Percentiles rank a stretch among this genome's conserved stretches.
phyloP scores from a whole-genome alignment of 2,329 filamentous ascomycete species.

The Daldinia eschscholtzii region DNA sequence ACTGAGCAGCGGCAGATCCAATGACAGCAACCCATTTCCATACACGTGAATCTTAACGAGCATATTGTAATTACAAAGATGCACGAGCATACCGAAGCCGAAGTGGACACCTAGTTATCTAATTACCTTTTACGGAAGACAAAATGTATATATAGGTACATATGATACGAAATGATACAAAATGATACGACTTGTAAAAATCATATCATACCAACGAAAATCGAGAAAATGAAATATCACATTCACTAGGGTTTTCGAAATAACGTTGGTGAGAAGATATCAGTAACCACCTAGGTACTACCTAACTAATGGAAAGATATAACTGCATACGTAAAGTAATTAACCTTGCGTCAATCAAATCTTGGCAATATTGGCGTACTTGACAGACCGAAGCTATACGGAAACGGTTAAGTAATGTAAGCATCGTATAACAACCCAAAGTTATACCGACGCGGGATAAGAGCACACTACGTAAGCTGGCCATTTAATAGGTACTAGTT shows the following conservation, averaged over 20 bases:
- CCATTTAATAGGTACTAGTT: background rate
- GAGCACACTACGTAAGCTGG: background rate
- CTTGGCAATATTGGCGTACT: background rate
- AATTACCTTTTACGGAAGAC: background rate
- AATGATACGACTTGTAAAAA: conserved; percentile 5
- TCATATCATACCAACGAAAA: background rate
- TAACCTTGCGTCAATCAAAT: background rate
- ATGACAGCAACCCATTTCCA: no score
- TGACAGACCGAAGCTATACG: background rate
- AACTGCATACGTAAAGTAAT: background rate
- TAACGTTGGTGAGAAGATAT: background rate
- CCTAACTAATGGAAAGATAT: no score
- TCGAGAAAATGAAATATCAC: background rate
- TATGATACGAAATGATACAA: background rate
- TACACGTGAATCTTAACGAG: background rate
- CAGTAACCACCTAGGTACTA: no score
- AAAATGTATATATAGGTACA: background rate
- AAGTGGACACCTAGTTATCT: background rate
- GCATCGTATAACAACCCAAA: conserved; percentile 1
- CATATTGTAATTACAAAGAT: conserved; percentile 1
- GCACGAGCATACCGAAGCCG: background rate
- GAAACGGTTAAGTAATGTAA: background rate
- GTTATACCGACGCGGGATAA: background rate
- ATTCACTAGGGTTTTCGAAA: background rate
- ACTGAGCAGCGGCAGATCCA: background rate